Conservation (phyloP, 805 yeast genomes). For the Peterozyma xylosa region DNA sequence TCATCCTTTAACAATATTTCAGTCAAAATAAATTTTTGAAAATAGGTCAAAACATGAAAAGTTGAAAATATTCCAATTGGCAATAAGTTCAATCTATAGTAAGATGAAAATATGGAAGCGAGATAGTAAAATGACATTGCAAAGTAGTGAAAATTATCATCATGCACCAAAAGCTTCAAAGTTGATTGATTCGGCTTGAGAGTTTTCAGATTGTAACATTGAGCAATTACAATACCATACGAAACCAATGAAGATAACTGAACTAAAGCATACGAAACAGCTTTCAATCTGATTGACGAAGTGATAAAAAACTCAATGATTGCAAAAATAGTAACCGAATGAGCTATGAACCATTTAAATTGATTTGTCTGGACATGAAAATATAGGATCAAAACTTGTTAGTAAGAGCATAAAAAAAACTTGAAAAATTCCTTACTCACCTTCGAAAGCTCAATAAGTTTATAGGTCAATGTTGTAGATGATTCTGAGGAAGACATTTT, state of each 20-base stretch:
- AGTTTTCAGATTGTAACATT: conserved; percentile 33
- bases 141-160: conserved; percentile 74
- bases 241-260: conserved; percentile 62
- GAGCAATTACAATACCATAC: conserved; percentile 69
- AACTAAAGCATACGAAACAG: conserved; percentile 46
- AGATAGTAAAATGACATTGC: conserved; percentile 47
- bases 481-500: neutral
- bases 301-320: no score
- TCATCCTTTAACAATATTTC: conserved; percentile 27
- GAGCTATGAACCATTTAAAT: conserved; percentile 73
- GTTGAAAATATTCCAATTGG: conserved; percentile 75
- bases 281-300: no score
- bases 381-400: neutral
- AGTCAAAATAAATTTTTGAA: conserved; percentile 62
- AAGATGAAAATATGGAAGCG: conserved; percentile 39
- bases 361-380: conserved; percentile 38
- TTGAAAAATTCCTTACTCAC: no score
- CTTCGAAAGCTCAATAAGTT: neutral
- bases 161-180: conserved; percentile 28
- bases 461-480: no score
- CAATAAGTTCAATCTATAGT: conserved; percentile 50
- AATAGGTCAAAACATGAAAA: conserved; percentile 75
- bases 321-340: conserved; percentile 28
- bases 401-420: neutral
- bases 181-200: conserved; percentile 19